Evolutionary conservation across 2,329 filamentous ascomycete species (phyloP).

Genomic region (Claviceps sp.): DNA sequence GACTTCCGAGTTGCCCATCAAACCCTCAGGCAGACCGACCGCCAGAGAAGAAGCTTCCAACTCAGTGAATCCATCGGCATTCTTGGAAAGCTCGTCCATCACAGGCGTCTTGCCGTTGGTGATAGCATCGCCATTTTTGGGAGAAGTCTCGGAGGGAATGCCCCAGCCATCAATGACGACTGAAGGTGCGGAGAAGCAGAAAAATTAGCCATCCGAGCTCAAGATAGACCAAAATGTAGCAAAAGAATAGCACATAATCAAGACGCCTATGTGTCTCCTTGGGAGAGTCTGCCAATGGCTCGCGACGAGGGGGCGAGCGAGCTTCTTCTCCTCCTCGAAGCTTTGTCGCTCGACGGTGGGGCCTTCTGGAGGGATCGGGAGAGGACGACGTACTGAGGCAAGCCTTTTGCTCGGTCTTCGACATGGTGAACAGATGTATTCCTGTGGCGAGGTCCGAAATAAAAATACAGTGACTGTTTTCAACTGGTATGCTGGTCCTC

Average conservation of each 20-base stretch:
- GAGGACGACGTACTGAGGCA: slow-evolving; percentile 44
- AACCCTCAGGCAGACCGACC: slow-evolving; percentile 85
- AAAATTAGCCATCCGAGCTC: slow-evolving; percentile 47
- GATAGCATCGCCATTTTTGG: slow-evolving; percentile 87
- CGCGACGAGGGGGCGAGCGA: slow-evolving; percentile 10
- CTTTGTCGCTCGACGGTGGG: slow-evolving; percentile 6
- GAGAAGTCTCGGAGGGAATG: slow-evolving; percentile 65
- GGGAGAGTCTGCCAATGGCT: slow-evolving; percentile 1
- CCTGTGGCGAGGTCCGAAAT: not conserved
- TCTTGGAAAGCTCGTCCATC: slow-evolving; percentile 86
- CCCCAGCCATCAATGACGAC: slow-evolving; percentile 99
- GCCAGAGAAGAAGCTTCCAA: slow-evolving; percentile 93
- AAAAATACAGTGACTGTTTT: not conserved
- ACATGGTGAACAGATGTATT: slow-evolving; percentile 24
- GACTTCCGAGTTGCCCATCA: slow-evolving; percentile 99
- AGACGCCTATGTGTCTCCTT: slow-evolving; percentile 7
- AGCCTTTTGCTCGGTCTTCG: slow-evolving; percentile 45
- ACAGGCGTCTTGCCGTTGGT: slow-evolving; percentile 81
- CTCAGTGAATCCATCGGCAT: slow-evolving; percentile 73
- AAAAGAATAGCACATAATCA: slow-evolving; percentile 30
- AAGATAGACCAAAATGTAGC: slow-evolving; percentile 41
- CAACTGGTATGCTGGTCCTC: not conserved
- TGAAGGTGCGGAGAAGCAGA: slow-evolving; percentile 36
- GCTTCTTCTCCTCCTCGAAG: not conserved
- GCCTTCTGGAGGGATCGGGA: slow-evolving; percentile 16